These are phyloP conservation scores for Farysia itapuensis DNA, from an alignment of 1,284 basidiomycete species.

Conservation along the genomic window DNA sequence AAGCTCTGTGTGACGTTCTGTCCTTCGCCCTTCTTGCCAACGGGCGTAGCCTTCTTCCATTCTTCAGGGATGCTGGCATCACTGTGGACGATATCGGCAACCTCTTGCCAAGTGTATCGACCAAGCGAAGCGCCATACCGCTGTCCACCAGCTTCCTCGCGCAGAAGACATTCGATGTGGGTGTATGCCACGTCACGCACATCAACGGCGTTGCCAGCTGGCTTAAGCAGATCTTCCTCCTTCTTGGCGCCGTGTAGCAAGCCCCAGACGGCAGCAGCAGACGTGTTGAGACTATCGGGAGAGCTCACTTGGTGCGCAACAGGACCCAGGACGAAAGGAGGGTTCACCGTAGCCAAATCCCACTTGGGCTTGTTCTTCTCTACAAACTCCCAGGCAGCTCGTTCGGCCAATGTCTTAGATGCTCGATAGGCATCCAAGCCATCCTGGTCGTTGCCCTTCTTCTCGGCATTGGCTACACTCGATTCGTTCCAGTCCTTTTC, in stretches of 20 bases:
- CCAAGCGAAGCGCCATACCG: slow-evolving; percentile 62
- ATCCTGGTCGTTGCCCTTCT: slow-evolving; percentile 43
- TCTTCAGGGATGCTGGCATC: slow-evolving; percentile 32
- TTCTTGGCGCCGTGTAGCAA: slow-evolving; percentile 61
- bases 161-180: slow-evolving; percentile 66
- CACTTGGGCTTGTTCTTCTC: slow-evolving; percentile 28
- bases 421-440: slow-evolving; percentile 63
- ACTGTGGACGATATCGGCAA: slow-evolving; percentile 45
- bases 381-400: slow-evolving; percentile 61
- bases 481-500: slow-evolving; percentile 72
- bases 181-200: slow-evolving; percentile 69
- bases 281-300: slow-evolving; percentile 66
- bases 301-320: slow-evolving; percentile 65
- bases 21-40: slow-evolving; percentile 38
- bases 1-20: slow-evolving; percentile 39
- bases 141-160: slow-evolving; percentile 67
- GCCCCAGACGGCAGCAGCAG: slow-evolving; percentile 61
- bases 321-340: slow-evolving; percentile 59
- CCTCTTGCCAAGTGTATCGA: slow-evolving; percentile 30
- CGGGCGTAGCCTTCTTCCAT: slow-evolving; percentile 43
- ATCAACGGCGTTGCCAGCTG: slow-evolving; percentile 65
- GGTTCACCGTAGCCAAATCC: slow-evolving; percentile 47
- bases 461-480: slow-evolving; percentile 62
- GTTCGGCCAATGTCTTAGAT: slow-evolving; percentile 73
- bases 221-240: slow-evolving; percentile 44